A percentile compares a stretch with the other conserved stretches of the same genome.
These are phyloP conservation scores for Melampsora medusae DNA, from an alignment of 1,284 basidiomycete genomes.

Conservation along the genomic window DNA sequence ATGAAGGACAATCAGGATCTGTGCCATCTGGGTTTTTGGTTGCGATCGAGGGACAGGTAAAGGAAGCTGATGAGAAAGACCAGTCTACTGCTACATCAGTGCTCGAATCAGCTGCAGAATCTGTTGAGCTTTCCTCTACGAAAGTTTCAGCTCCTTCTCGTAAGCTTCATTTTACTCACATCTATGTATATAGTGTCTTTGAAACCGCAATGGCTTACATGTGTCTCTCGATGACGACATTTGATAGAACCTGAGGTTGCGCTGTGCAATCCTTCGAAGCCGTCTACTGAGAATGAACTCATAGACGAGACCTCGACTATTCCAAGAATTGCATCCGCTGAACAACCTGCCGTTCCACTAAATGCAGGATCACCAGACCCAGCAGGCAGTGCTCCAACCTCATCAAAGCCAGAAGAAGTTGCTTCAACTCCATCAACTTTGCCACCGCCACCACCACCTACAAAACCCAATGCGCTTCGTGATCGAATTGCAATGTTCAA, in stretches of 20 bases:
- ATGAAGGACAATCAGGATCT: conserved; percentile 20
- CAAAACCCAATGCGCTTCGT: conserved; percentile 42
- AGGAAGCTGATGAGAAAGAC: neutral
- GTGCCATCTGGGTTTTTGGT: conserved; percentile 43
- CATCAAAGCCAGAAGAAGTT: conserved; percentile 16
- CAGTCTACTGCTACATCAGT: neutral
- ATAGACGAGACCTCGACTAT: neutral
- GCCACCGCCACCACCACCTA: conserved; percentile 21
- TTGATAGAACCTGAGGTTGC: too few species aligned
- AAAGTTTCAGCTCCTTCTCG: neutral
- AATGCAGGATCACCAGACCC: neutral
- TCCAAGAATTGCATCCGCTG: neutral
- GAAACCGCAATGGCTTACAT: too few species aligned
- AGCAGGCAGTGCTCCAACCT: neutral
- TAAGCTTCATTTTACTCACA: neutral
- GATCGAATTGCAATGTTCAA: conserved; percentile 45
- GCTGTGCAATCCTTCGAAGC: neutral
- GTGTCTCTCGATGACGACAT: too few species aligned
- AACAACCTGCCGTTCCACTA: neutral
- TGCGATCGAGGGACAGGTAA: conserved; percentile 6
- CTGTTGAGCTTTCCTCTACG: neutral
- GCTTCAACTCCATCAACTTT: conserved; percentile 3
- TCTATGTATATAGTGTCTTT: too few species aligned
- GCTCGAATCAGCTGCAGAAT: neutral
- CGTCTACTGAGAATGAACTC: neutral